Percentiles rank a stretch among this genome's conserved stretches.
phyloP scores from a whole-genome alignment of 2,329 filamentous ascomycete species.

The Teratosphaeria epicoccoides region DNA sequence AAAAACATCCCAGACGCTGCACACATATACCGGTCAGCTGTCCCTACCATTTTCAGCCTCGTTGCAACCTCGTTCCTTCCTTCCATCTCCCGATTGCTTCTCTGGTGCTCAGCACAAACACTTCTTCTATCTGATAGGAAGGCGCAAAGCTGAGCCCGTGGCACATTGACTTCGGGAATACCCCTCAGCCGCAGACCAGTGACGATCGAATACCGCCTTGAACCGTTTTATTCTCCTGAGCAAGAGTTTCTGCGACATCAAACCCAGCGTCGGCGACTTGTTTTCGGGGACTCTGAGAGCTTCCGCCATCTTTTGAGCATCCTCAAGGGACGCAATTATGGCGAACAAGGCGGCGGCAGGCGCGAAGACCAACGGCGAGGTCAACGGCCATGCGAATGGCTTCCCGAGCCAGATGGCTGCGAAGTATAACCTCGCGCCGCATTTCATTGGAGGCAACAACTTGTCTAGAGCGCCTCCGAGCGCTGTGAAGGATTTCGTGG shows the following conservation, averaged over 20 bases:
- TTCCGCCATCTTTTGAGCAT: neutral
- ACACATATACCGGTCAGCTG: slow-evolving; percentile 3
- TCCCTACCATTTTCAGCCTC: neutral
- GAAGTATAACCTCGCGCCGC: slow-evolving; percentile 71
- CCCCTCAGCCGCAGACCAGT: neutral
- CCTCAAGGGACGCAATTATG: slow-evolving; percentile 14
- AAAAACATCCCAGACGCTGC: neutral
- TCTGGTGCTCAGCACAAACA: neutral
- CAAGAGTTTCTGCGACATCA: neutral
- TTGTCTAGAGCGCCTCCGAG: slow-evolving; percentile 70
- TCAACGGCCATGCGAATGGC: slow-evolving; percentile 38
- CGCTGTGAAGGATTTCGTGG: slow-evolving; percentile 93
- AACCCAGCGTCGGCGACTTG: neutral
- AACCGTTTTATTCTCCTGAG: neutral
- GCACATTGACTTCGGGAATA: neutral
- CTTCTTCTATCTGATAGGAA: neutral
- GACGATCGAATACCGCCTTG: neutral
- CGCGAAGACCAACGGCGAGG: slow-evolving; percentile 22
- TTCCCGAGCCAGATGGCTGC: slow-evolving; percentile 58
- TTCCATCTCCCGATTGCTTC: neutral
- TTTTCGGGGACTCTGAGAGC: neutral
- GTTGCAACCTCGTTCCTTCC: neutral
- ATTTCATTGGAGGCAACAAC: slow-evolving; percentile 94
- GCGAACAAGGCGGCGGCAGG: slow-evolving; percentile 32
- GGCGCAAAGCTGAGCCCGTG: neutral